Evolutionary conservation across 2,329 filamentous ascomycete genomes (phyloP), one percentile per base, ranked within the genome.

Genomic region (Aspergillus pseudotamarii): DNA sequence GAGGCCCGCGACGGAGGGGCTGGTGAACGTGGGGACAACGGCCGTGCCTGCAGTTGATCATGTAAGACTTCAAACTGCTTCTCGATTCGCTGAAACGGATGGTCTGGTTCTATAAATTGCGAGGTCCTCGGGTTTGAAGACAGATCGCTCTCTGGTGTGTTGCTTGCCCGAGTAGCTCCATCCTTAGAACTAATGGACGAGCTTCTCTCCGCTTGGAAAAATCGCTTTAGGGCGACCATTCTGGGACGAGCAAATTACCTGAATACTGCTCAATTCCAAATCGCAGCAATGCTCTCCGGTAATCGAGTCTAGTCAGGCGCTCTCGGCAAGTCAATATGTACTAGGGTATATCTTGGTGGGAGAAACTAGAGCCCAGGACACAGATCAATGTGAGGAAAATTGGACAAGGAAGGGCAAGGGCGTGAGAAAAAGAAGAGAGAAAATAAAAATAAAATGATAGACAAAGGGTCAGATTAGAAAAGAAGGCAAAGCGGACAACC

Each of bases 11-110:
- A 69, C 23, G 71, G 70, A 9, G 67, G 66, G 19, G 67, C 62
- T 38, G 71, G 70, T 26, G 70, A 72, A 45, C 71, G 64, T 36
- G 72, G 66, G 46, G 75, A 73, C 48, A 66, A 34, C 6, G 75
- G 71, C 38, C 75, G 69, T 32, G 71, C 61, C 57, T 70, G 71
- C 48, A 80, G 69, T 45, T 74, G 70, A 30, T 77, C 73, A 62
- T 79, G 76, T 58, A 78, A 66, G 65, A 75, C 70, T 63, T 79
- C 76, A 58, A 78, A 78, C 60, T 80, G 75, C 61, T 72, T 75
- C 53, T 80, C 77, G 46, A 80, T 76, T 19, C 73, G 73, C n/a
- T 76, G 70, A 63, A 76, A 79, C 51, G 75, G 71, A 51, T 72
- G 71, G 32, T 71, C 71, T 54, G 72, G 69, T 58, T 73, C 68